phyloP scores from a whole-genome alignment of 129 eudicot genomes.

The Lactuca sativa region DNA sequence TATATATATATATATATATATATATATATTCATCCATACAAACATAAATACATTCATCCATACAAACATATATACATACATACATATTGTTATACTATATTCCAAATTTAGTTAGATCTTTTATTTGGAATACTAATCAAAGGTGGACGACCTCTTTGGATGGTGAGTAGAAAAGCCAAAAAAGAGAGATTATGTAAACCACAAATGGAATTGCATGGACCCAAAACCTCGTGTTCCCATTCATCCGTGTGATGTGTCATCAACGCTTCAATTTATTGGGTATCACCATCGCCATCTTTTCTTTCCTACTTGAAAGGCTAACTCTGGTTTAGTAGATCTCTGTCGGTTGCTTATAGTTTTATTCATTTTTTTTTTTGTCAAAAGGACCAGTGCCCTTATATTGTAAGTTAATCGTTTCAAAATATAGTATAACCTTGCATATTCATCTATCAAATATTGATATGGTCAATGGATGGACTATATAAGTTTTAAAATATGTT shows the following conservation, averaged over 20 bases:
- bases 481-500: no score
- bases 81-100: background rate
- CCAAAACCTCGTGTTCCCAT: background rate
- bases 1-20: no score
- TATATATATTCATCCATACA: no score
- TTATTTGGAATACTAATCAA: background rate
- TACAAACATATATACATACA: no score
- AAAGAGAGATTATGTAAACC: slow-evolving; percentile 4
- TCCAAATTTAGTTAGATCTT: background rate
- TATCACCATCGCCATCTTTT: background rate
- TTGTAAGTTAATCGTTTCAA: background rate
- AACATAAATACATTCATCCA: no score
- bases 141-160: background rate
- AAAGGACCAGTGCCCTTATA: background rate
- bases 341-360: background rate
- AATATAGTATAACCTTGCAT: no score
- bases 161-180: slow-evolving; percentile 1
- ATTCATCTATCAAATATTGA: no score
- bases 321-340: slow-evolving; percentile 1
- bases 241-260: background rate
- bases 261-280: background rate
- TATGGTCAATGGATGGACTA: no score
- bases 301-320: background rate
- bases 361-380: background rate
- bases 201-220: background rate